A percentile compares a stretch with the other conserved stretches of the same genome.
These are phyloP conservation scores for maize (Zea mays) DNA, from an alignment of 176 grass and related monocot species.

Conservation along the genomic window DNA sequence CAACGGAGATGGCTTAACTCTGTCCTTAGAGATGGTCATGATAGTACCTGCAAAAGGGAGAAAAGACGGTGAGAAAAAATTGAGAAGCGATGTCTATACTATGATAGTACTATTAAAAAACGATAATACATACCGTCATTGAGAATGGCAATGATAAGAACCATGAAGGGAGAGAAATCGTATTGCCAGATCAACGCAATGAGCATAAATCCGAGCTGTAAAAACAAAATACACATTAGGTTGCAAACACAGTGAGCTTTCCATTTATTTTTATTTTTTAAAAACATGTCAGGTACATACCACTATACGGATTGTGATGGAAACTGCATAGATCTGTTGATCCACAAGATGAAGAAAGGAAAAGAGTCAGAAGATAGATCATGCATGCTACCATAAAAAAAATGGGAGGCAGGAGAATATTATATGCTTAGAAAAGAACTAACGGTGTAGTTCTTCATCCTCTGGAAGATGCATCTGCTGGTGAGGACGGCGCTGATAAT, in stretches of 20 bases:
- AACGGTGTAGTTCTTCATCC: slow-evolving; percentile 99
- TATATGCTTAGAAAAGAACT: slow-evolving; percentile 19
- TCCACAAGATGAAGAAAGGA: slow-evolving; percentile 10
- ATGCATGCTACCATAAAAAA: background rate
- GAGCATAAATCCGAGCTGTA: slow-evolving; percentile 89
- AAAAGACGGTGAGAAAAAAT: background rate
- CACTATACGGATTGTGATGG: slow-evolving; percentile 98
- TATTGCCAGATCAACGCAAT: slow-evolving; percentile 96
- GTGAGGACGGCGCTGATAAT: slow-evolving; percentile 97
- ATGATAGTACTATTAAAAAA: background rate
- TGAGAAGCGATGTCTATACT: slow-evolving; percentile 11
- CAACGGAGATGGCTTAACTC: slow-evolving; percentile 89
- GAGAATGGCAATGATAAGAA: slow-evolving; percentile 98
- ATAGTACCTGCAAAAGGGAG: slow-evolving; percentile 66
- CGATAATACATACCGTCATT: slow-evolving; percentile 72
- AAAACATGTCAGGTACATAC: slow-evolving; percentile 43
- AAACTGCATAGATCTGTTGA: slow-evolving; percentile 91
- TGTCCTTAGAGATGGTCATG: slow-evolving; percentile 98
- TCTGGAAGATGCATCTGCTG: slow-evolving; percentile 97
- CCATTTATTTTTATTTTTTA: too few relatives aligned
- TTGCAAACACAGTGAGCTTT: background rate
- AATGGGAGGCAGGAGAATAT: too few relatives aligned
- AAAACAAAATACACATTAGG: slow-evolving; percentile 25
- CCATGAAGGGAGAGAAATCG: slow-evolving; percentile 97
- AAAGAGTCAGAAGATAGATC: slow-evolving; percentile 7